Conservation (phyloP, 176 grass and related monocot species). For the Oryza punctata region DNA sequence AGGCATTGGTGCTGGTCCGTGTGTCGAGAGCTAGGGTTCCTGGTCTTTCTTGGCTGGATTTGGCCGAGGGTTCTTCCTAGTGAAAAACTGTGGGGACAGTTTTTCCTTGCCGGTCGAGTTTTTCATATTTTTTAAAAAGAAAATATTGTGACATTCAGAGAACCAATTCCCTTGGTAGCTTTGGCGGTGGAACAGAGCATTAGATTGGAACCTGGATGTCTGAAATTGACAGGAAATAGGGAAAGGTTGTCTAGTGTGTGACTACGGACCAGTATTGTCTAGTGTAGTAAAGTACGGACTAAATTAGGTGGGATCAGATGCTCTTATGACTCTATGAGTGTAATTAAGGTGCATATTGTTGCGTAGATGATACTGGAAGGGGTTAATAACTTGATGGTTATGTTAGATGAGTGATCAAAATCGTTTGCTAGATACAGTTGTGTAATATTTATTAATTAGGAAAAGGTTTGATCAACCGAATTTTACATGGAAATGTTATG, state of each 20-base stretch:
- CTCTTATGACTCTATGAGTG: background rate
- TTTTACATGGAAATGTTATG: background rate
- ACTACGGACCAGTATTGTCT: background rate
- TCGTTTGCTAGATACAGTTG: background rate
- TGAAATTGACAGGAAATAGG: constrained; percentile 1
- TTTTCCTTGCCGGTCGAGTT: too few species aligned
- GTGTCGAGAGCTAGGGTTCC: too few species aligned
- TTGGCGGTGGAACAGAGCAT: constrained; percentile 6
- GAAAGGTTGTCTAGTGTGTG: background rate
- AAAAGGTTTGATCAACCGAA: background rate
- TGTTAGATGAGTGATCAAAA: background rate
- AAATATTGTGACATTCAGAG: background rate
- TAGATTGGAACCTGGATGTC: constrained; percentile 7
- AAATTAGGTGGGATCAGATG: background rate
- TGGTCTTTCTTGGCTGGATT: too few species aligned
- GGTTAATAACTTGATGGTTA: background rate
- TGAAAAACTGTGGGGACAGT: too few species aligned
- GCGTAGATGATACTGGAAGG: background rate
- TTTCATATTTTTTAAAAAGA: too few species aligned
- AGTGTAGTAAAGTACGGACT: background rate
- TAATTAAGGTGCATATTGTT: background rate
- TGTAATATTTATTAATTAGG: background rate
- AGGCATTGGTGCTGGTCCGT: background rate
- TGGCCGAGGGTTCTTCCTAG: too few species aligned
- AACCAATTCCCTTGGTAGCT: constrained; percentile 21